A percentile compares a stretch with the other conserved stretches of the same genome.
These are phyloP conservation scores for Penicillium robsamsonii DNA, from an alignment of 495 filamentous ascomycete genomes.

Conservation along the genomic window DNA sequence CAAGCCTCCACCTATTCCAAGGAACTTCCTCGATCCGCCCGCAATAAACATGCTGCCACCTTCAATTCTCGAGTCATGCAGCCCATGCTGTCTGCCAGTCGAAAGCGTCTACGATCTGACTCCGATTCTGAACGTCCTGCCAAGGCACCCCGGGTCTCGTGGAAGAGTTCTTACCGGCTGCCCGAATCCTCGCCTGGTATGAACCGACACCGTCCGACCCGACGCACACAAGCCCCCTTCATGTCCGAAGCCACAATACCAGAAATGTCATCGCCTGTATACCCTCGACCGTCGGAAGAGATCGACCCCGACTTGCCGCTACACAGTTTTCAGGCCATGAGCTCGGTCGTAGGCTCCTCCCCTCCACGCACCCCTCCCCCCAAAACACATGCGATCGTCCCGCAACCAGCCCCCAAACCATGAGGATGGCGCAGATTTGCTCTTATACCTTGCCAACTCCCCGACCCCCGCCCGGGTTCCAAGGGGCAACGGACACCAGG, in stretches of 20 bases:
- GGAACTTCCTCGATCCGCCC: constrained; percentile 45
- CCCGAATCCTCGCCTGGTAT: constrained; percentile 78
- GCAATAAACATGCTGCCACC: constrained; percentile 48
- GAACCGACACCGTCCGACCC: constrained; percentile 27
- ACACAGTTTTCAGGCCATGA: constrained; percentile 65
- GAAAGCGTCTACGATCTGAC: constrained; percentile 70
- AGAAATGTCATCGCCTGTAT: constrained; percentile 58
- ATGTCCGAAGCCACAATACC: constrained; percentile 70
- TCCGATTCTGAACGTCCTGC: constrained; percentile 58
- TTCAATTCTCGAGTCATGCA: constrained; percentile 47
- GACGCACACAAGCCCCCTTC: constrained; percentile 64
- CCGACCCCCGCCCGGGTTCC: constrained; percentile 71
- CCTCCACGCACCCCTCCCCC: constrained; percentile 79
- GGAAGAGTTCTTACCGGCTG: constrained; percentile 71
- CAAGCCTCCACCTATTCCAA: constrained; percentile 42
- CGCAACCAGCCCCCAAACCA: constrained; percentile 50
- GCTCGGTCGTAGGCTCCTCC: constrained; percentile 62
- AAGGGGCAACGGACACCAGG: constrained; percentile 35
- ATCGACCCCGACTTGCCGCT: constrained; percentile 67
- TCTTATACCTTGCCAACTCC: constrained; percentile 89
- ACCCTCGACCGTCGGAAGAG: constrained; percentile 67
- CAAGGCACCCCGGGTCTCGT: constrained; percentile 57
- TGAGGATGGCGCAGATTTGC: constrained; percentile 84
- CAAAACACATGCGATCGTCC: constrained; percentile 55
- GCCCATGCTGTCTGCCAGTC: constrained; percentile 47